Base-by-base conservation (phyloP, 768 basidiomycete species). In the Rhodotorula paludigena region DNA sequence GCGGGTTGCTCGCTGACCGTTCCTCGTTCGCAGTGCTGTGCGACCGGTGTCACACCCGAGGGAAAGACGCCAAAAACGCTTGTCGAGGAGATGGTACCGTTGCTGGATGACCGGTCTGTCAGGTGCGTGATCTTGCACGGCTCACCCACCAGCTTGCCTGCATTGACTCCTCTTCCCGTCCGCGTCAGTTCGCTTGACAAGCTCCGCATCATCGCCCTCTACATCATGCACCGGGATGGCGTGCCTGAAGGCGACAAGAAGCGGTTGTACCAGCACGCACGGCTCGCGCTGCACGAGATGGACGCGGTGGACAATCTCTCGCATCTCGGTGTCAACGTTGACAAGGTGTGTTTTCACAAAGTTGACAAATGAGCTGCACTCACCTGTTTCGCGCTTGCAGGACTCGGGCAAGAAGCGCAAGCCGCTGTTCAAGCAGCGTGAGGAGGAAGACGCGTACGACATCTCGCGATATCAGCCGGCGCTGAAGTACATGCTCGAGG, bases 181-280 rank as follows among this genome's bases (percentile, higher is more conserved):
- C 23, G 56, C 41, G 20, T 25, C 76, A 96, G 91, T 58, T 90
- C 89, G 74, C 79, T 82, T 57, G 92, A 92, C 79, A 99, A 99
- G 83, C 91, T 97, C 48, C 89, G 96, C 49, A 88, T 99, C 73
- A 89, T 99, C 65, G 90, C 94, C 25, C 82, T 98, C 36, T 99
- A 98, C 77, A 90, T 98, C 73, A 87, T 94, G 77, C 84, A 87
- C 78, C 87, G 93, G 36, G 96, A 98, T 74, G 96, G 96, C 45
- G 94, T 98, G 28, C 92, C 96, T n/a, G 93, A 97, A 59, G 96
- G 98, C 76, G 96, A 99, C 79, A 86, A 90, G 62, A 85, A 93
- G 67, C 83, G 96, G 64, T 78, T 99, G 64, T 98, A 92, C 78
- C 92, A 98, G 76, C 96, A 99, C 77, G 96, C 94, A 28, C 83